Percentiles rank a stretch among this genome's conserved stretches.
phyloP scores from a whole-genome alignment of 2,329 filamentous ascomycete genomes.

The Dactylellina sp. region DNA sequence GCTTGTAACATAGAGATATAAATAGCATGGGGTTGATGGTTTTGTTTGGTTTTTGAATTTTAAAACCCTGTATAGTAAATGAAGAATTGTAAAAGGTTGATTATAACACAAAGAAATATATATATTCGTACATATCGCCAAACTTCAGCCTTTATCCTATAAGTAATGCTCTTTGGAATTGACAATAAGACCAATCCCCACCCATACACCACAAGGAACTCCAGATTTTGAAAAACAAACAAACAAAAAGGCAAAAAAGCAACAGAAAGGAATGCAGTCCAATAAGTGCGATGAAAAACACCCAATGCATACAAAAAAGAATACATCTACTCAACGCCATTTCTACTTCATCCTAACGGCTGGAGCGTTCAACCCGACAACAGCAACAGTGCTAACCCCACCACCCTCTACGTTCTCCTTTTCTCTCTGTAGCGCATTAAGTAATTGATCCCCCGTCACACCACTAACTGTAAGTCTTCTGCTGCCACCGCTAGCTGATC shows the following conservation, averaged over 20 bases:
- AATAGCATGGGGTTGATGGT: too few relatives aligned
- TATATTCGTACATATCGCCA: too few relatives aligned
- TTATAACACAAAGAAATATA: too few relatives aligned
- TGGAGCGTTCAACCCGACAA: conserved; percentile 31
- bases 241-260: too few relatives aligned
- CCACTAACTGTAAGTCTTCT: conserved; percentile 45
- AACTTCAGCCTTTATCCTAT: too few relatives aligned
- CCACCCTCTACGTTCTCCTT: conserved; percentile 51
- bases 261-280: conserved; percentile 6
- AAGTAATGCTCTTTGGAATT: too few relatives aligned
- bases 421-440: conserved; percentile 48
- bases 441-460: conserved; percentile 40
- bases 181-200: conserved; percentile 33
- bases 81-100: too few relatives aligned
- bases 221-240: conserved; percentile 27
- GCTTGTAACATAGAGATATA: conserved; percentile 4
- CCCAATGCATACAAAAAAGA: neutral
- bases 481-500: conserved; percentile 37
- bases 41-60: too few relatives aligned
- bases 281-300: too few relatives aligned
- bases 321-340: conserved; percentile 5
- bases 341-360: conserved; percentile 45
- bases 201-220: conserved; percentile 32
- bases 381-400: conserved; percentile 21
- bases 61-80: too few relatives aligned